Conservation (phyloP, 2,329 filamentous ascomycete species). For the Ophiognomonia clavigignenti-juglandacearum region DNA sequence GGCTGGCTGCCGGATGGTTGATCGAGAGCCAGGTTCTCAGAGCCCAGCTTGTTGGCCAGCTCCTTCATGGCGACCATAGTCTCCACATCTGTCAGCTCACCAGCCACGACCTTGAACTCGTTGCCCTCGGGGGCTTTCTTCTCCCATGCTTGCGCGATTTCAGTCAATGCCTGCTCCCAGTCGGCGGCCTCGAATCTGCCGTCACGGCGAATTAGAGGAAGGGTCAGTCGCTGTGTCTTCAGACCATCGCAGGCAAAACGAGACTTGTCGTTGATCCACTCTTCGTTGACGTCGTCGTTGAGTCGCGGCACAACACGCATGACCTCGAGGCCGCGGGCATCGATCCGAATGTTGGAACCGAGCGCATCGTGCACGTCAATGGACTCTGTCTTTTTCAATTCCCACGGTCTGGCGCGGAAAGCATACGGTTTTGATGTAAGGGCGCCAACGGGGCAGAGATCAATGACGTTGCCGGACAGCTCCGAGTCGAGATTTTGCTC, state of each 20-base stretch:
- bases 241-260: conserved; percentile 95
- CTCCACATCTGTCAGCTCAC: conserved; percentile 87
- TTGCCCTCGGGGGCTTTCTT: conserved; percentile 78
- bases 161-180: conserved; percentile 91
- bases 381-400: conserved; percentile 92
- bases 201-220: conserved; percentile 81
- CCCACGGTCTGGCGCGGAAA: conserved; percentile 95
- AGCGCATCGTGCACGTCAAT: conserved; percentile 91
- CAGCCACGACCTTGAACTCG: conserved; percentile 93
- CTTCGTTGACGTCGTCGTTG: conserved; percentile 98
- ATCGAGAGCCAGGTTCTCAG: conserved; percentile 91
- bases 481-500: conserved; percentile 92
- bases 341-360: conserved; percentile 91
- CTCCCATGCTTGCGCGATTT: conserved; percentile 77
- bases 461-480: conserved; percentile 94
- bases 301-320: conserved; percentile 91
- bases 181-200: conserved; percentile 88
- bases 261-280: conserved; percentile 99
- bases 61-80: conserved; percentile 96
- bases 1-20: conserved; percentile 79
- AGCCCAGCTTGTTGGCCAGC: conserved; percentile 90
- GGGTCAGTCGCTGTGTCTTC: conserved; percentile 92
- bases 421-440: conserved; percentile 97
- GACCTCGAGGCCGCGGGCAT: conserved; percentile 89
- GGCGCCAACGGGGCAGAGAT: conserved; percentile 95